Conservation (phyloP, 495 filamentous ascomycete species). For the Astrothelium subdiscretum region DNA sequence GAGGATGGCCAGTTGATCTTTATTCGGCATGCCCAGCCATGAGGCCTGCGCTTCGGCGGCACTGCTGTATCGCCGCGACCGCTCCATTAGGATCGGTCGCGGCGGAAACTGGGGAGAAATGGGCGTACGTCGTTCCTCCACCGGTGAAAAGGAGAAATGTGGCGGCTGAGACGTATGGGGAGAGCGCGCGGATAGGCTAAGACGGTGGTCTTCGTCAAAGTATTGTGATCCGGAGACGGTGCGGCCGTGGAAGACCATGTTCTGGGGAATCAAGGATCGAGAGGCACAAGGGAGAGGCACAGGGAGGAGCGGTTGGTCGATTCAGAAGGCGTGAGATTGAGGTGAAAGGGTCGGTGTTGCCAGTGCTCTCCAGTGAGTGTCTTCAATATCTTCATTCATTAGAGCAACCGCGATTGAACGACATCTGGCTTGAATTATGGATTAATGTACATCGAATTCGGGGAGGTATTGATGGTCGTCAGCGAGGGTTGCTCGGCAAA, state of each 20-base stretch:
- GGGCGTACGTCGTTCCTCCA: background rate
- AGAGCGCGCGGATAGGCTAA: background rate
- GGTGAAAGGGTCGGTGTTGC: background rate
- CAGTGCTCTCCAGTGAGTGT: background rate
- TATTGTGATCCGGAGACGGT: background rate
- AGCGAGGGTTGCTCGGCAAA: background rate
- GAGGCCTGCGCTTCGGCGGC: slow-evolving; percentile 7
- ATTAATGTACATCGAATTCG: too few relatives aligned
- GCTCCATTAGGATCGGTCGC: slow-evolving; percentile 5
- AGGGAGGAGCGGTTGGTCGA: background rate
- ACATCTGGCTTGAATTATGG: too few relatives aligned
- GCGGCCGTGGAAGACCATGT: background rate
- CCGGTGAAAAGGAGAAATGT: background rate
- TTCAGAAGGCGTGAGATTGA: background rate
- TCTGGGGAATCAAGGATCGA: background rate
- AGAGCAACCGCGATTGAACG: too few relatives aligned
- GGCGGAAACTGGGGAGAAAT: slow-evolving; percentile 4
- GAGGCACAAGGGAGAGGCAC: background rate
- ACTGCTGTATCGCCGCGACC: background rate
- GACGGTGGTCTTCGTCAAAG: background rate
- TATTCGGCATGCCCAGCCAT: slow-evolving; percentile 26
- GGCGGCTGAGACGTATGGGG: background rate
- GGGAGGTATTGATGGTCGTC: background rate
- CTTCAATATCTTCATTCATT: too few relatives aligned
- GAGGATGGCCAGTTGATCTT: slow-evolving; percentile 37